Conservation (phyloP, 2,329 filamentous ascomycete species). For the Scolecobasidium constrictum region DNA sequence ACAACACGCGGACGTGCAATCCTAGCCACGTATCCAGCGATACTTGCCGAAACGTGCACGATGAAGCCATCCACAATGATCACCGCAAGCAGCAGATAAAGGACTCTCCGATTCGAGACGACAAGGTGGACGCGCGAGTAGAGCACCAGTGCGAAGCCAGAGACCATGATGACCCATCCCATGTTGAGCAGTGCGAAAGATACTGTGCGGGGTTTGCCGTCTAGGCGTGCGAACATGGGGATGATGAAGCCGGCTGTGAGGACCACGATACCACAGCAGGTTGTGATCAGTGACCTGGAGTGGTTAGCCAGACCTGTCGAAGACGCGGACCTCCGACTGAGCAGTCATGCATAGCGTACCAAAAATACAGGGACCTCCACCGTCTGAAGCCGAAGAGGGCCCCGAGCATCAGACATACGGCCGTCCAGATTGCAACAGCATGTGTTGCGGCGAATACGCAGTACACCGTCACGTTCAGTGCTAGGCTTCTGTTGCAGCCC, state of each 20-base stretch:
- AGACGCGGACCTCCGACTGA: too few relatives aligned
- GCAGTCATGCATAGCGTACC: conserved; percentile 32
- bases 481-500: too few relatives aligned
- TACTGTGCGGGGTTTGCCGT: not conserved
- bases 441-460: not conserved
- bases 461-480: conserved; percentile 1
- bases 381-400: conserved; percentile 37
- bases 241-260: not conserved
- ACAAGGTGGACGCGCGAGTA: conserved; percentile 54
- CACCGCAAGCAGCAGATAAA: conserved; percentile 43
- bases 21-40: conserved; percentile 2
- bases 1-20: too few relatives aligned
- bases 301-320: too few relatives aligned
- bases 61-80: conserved; percentile 45
- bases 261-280: not conserved
- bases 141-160: conserved; percentile 49
- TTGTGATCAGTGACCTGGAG: not conserved
- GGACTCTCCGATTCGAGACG: conserved; percentile 36
- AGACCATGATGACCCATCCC: conserved; percentile 51
- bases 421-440: conserved; percentile 26
- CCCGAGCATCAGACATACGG: conserved; percentile 35
- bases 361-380: conserved; percentile 38
- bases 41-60: conserved; percentile 10
- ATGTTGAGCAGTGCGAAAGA: conserved; percentile 35
- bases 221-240: not conserved